Conservation (phyloP, 2,329 filamentous ascomycete genomes). For the Aspergillus neoniger region DNA sequence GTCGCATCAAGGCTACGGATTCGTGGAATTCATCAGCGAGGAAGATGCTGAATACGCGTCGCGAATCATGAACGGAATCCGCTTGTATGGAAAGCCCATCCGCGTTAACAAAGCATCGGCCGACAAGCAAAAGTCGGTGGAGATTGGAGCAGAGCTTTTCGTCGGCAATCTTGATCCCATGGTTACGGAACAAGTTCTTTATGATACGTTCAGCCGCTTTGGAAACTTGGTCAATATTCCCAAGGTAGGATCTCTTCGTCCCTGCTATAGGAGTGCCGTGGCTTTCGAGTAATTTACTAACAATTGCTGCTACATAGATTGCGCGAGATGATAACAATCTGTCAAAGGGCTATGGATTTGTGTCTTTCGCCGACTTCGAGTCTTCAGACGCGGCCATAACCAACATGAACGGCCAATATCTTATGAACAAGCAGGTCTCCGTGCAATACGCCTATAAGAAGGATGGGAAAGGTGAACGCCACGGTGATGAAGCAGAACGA, state of each 20-base stretch:
- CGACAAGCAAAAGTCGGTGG: slow-evolving; percentile 89
- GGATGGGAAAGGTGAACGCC: slow-evolving; percentile 93
- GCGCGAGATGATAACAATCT: slow-evolving; percentile 85
- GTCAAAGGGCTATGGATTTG: slow-evolving; percentile 94
- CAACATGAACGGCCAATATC: slow-evolving; percentile 93
- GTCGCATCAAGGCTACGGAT: slow-evolving; percentile 95
- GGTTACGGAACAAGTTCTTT: slow-evolving; percentile 94
- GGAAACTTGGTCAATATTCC: slow-evolving; percentile 80
- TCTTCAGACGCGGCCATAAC: slow-evolving; percentile 86
- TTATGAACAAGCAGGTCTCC: slow-evolving; percentile 94
- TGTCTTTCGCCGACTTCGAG: slow-evolving; percentile 91
- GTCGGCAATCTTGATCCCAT: slow-evolving; percentile 92
- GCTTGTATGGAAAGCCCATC: slow-evolving; percentile 89
- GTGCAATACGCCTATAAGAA: slow-evolving; percentile 99
- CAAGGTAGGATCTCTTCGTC: slow-evolving; percentile 60
- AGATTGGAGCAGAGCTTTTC: slow-evolving; percentile 96
- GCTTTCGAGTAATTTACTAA: slow-evolving; percentile 26
- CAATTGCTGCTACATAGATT: slow-evolving; percentile 43
- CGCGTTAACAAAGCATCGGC: slow-evolving; percentile 93
- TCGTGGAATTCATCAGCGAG: slow-evolving; percentile 96
- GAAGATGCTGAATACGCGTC: slow-evolving; percentile 96
- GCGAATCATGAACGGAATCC: slow-evolving; percentile 93
- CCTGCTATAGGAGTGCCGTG: not conserved
- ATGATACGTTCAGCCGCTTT: slow-evolving; percentile 92
- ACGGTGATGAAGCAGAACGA: slow-evolving; percentile 91